phyloP scores from a whole-genome alignment of 305 asterid species.

The Solanum hybrid region DNA sequence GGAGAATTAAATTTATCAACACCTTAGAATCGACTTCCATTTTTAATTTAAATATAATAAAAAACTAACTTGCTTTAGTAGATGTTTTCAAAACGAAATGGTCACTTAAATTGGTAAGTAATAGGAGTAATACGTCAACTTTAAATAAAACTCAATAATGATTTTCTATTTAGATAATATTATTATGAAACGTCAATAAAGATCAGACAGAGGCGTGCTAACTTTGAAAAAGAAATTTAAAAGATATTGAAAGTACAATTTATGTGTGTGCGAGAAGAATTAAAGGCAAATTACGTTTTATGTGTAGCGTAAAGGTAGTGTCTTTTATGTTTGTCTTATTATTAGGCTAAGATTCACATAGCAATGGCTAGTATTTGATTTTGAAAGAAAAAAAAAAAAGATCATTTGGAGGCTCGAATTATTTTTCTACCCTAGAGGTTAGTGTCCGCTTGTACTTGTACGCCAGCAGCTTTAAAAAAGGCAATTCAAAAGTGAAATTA shows the following conservation, averaged over 20 bases:
- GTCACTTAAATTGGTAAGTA: background rate
- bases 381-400: background rate
- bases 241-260: background rate
- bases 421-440: background rate
- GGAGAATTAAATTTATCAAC: background rate
- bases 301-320: background rate
- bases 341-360: background rate
- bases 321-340: background rate
- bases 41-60: background rate
- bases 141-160: background rate
- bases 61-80: background rate
- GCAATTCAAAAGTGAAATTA: background rate
- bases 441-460: background rate
- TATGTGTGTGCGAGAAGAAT: background rate
- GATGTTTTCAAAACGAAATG: background rate
- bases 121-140: background rate
- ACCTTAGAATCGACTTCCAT: background rate
- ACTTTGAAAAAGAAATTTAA: background rate
- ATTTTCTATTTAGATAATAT: background rate
- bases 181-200: background rate
- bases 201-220: background rate
- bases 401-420: background rate
- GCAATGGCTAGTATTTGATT: background rate
- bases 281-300: background rate
- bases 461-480: background rate